Base-by-base conservation (phyloP, 345 rosid genomes). In the Alliaria petiolata region DNA sequence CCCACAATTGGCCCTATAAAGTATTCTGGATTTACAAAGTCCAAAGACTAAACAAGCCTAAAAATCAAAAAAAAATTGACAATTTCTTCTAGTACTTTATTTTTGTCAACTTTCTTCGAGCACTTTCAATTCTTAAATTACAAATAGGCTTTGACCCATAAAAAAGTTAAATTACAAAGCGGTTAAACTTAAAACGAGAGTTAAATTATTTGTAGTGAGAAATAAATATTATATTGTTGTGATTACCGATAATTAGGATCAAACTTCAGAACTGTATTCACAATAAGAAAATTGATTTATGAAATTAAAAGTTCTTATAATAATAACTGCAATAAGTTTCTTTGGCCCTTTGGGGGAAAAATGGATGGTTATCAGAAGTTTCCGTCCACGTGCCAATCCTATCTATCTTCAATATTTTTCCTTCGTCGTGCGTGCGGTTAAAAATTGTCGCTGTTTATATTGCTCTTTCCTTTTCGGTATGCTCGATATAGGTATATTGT, bases 281-380 rank as follows among this genome's bases (percentile, higher is more conserved):
- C 59, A 34, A 17, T 17, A 12, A 56, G n/a, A 4, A 28, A 28
- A 28, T 15, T 1, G 19, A 8, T 38, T 38, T 10, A 17, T 17
- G n/a, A n/a, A 42, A 55, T 8, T 31, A 17, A 30, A 28, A 17
- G 14, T 8, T 31, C 8, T 15, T 11, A 38, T 12, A 14, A n/a
- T 7, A 45, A 6, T 34, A 11, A 15, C 26, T 59, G 51, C 15
- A 39, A 71, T 30, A 61, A 61, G 39, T 39, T 8, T 0, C 5
- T 17, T 3, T 28, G n/a, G 17, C 2, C 7, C 12, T 52, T 31
- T 8, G 1, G 34, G 15, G 5, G 3, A 62, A 31, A 62, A 53
- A 53, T 71, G 56, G 63, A 71, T 71, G 70, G 70, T 43, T 43
- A 13, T 55, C 8, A 36, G 76, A 71, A 71, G 56, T 71, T 71